Evolutionary conservation across 2,329 filamentous ascomycete genomes (phyloP).

Genomic region (Alternaria ethzedia): DNA sequence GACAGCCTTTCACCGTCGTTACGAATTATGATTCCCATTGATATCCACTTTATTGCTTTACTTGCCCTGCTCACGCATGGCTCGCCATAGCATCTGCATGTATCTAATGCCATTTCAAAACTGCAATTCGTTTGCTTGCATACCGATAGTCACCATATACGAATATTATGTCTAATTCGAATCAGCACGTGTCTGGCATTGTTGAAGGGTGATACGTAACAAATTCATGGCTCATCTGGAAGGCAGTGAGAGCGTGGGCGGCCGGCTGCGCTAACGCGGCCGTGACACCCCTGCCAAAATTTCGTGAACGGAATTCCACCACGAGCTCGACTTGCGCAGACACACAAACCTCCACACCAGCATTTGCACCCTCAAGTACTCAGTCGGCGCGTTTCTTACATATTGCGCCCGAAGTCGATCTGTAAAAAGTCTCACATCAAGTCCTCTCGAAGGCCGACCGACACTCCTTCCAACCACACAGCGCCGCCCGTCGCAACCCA

Average conservation of each 20-base stretch:
- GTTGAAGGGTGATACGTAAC: not conserved
- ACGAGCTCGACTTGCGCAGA: conserved; percentile 4
- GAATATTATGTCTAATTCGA: not conserved
- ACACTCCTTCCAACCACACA: not conserved
- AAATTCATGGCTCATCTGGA: not conserved
- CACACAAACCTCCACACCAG: not conserved
- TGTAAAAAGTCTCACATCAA: not conserved
- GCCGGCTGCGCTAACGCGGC: conserved; percentile 4
- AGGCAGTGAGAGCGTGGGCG: not conserved
- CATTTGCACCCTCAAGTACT: not conserved
- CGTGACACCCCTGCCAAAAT: conserved; percentile 45
- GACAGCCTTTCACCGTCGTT: conserved; percentile 5
- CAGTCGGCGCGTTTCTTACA: not conserved
- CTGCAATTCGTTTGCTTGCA: not conserved
- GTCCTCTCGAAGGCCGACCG: not conserved
- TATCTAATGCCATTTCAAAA: not conserved
- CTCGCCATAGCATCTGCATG: not conserved
- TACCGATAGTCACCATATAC: not conserved
- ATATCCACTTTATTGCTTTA: conserved; percentile 16
- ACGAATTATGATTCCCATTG: conserved; percentile 21
- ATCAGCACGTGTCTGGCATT: not conserved
- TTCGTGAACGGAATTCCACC: conserved; percentile 30
- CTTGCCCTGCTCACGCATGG: not conserved
- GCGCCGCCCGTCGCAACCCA: not conserved
- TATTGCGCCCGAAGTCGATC: not conserved